Evolutionary conservation across 352 stramenopile species (phyloP).

Genomic region (Aphanomyces stellatus): DNA sequence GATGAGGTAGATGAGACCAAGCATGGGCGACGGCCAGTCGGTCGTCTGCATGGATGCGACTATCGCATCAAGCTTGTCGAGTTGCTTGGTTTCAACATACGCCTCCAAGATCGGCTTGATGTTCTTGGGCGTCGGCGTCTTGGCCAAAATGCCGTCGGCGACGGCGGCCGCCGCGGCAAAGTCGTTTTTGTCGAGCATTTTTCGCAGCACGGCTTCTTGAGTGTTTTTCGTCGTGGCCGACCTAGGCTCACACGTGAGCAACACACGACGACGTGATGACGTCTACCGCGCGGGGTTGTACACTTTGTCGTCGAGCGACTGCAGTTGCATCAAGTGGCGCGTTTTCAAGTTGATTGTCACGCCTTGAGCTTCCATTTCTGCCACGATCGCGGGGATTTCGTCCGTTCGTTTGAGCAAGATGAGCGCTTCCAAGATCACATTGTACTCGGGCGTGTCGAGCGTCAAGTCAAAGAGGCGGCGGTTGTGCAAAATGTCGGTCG

Average conservation of each 20-base stretch:
- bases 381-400: conserved; percentile 44
- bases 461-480: conserved; percentile 65
- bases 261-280: too few relatives aligned
- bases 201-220: conserved; percentile 16
- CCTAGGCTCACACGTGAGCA: too few relatives aligned
- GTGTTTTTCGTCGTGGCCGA: conserved; percentile 20
- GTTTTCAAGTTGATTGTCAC: too few relatives aligned
- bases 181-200: conserved; percentile 36
- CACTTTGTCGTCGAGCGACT: too few relatives aligned
- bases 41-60: conserved; percentile 14
- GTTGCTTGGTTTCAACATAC: conserved; percentile 39
- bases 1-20: background rate
- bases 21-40: background rate
- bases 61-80: conserved; percentile 45
- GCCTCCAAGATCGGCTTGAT: conserved; percentile 34
- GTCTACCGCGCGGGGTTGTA: too few relatives aligned
- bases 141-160: conserved; percentile 35
- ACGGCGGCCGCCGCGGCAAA: conserved; percentile 30
- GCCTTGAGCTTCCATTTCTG: conserved; percentile 71
- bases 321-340: too few relatives aligned
- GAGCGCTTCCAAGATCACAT: conserved; percentile 59
- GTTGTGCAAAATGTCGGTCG: conserved; percentile 61
- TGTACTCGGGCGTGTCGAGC: conserved; percentile 61
- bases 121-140: conserved; percentile 30
- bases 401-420: conserved; percentile 58